Conservation (phyloP, 2,329 filamentous ascomycete genomes). For the Neonectria punicea region DNA sequence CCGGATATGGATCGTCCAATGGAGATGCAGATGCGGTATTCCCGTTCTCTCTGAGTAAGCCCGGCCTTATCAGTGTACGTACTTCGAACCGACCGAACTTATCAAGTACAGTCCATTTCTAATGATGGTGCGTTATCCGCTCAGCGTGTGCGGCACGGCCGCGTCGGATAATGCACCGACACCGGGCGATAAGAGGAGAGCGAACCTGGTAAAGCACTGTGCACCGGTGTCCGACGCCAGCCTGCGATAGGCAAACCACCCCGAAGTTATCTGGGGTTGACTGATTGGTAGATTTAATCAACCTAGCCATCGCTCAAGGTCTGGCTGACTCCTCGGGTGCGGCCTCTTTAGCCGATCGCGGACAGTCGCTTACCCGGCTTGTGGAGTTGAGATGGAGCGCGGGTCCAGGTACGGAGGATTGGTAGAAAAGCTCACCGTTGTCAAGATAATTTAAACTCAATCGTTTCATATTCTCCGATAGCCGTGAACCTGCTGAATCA, state of each 20-base stretch:
- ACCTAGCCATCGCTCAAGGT: background rate
- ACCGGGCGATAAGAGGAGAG: background rate
- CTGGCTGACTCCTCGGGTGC: background rate
- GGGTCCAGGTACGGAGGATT: background rate
- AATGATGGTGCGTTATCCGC: conserved; percentile 8
- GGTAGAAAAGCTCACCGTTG: background rate
- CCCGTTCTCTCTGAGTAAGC: background rate
- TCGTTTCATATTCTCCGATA: background rate
- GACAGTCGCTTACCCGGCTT: background rate
- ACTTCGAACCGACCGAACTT: too few relatives aligned
- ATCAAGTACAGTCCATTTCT: background rate
- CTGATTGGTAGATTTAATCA: too few relatives aligned
- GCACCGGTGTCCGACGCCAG: background rate
- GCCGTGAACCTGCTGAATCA: background rate
- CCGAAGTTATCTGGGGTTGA: background rate
- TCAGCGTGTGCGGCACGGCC: background rate
- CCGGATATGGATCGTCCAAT: conserved; percentile 14
- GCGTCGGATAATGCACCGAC: conserved; percentile 15
- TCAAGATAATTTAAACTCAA: background rate
- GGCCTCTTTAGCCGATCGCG: background rate
- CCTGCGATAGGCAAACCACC: conserved; percentile 9
- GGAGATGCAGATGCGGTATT: background rate
- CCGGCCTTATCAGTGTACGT: background rate
- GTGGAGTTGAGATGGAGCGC: background rate
- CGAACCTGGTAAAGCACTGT: background rate